A percentile compares a stretch with the other conserved stretches of the same genome.
phyloP scores from a whole-genome alignment of 495 filamentous ascomycete genomes.

The Tetracladium setigerum region DNA sequence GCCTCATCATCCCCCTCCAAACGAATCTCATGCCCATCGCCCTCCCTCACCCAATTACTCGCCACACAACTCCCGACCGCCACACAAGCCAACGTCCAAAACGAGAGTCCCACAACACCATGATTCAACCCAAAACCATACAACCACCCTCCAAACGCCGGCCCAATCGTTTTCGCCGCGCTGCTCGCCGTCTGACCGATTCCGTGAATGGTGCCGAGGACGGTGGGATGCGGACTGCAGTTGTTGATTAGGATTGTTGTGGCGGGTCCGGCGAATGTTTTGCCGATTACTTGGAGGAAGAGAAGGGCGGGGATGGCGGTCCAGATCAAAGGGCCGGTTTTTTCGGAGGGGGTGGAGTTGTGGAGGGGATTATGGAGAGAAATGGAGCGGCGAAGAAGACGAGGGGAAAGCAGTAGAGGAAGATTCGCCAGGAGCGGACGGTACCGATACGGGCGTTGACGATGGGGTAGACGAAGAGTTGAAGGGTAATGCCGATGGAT shows the following conservation, averaged over 20 bases:
- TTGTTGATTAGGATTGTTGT: conserved; percentile 79
- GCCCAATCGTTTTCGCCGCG: conserved; percentile 66
- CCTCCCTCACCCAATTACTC: conserved; percentile 64
- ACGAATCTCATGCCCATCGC: conserved; percentile 63
- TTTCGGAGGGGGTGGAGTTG: conserved; percentile 51
- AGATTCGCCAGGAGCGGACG: conserved; percentile 57
- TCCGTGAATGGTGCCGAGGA: conserved; percentile 77
- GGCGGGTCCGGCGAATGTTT: conserved; percentile 76
- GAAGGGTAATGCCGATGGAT: conserved; percentile 65
- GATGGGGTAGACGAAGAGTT: conserved; percentile 68
- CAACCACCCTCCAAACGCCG: conserved; percentile 60
- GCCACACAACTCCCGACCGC: conserved; percentile 54
- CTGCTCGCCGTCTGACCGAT: conserved; percentile 68
- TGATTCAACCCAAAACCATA: conserved; percentile 64
- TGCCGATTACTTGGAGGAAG: conserved; percentile 64
- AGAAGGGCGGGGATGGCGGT: conserved; percentile 57
- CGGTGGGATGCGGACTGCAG: conserved; percentile 70
- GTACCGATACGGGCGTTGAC: conserved; percentile 63
- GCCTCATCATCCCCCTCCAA: conserved; percentile 61
- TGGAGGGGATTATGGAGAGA: conserved; percentile 60
- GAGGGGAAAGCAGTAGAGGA: conserved; percentile 64
- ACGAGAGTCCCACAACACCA: conserved; percentile 69
- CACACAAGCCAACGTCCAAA: conserved; percentile 62
- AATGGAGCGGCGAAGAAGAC: conserved; percentile 67
- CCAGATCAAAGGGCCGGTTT: conserved; percentile 62